A percentile compares a stretch with the other conserved stretches of the same genome.
Evolutionary conservation across 2,329 filamentous ascomycete species (phyloP).

Genomic region (Fusarium gaditjirri): DNA sequence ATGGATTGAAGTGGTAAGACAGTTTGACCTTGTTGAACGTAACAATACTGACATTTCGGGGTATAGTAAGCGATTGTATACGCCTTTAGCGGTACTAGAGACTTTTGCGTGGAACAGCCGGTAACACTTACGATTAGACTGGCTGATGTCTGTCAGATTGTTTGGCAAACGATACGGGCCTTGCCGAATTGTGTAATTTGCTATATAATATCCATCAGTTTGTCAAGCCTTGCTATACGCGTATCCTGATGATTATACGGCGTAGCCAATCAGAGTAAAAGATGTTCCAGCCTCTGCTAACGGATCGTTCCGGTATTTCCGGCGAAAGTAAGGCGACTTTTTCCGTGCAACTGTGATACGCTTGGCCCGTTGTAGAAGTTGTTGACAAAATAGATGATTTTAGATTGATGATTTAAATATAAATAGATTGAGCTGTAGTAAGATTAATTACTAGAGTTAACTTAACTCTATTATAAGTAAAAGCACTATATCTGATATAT

Average conservation of each 20-base stretch:
- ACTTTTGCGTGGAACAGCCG: fast-evolving
- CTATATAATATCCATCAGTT: too few relatives aligned
- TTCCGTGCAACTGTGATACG: fast-evolving
- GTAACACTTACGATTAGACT: fast-evolving
- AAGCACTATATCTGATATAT: too few relatives aligned
- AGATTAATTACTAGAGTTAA: fast-evolving
- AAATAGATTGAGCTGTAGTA: fast-evolving
- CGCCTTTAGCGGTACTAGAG: background rate
- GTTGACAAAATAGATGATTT: fast-evolving
- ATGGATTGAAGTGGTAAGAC: constrained; percentile 20
- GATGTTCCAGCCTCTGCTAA: background rate
- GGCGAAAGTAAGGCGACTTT: background rate
- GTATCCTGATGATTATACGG: background rate
- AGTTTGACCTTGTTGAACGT: fast-evolving
- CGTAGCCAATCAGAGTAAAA: background rate
- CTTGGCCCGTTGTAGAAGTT: too few relatives aligned
- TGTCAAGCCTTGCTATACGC: background rate
- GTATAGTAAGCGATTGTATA: background rate
- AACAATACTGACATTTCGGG: background rate
- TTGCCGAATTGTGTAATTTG: background rate
- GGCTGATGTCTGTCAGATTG: background rate
- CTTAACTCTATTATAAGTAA: fast-evolving
- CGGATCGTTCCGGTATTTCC: background rate
- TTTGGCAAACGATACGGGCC: fast-evolving
- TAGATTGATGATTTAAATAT: fast-evolving